Evolutionary conservation across 1,284 basidiomycete species (phyloP).

Genomic region (Neonothopanus nambi): DNA sequence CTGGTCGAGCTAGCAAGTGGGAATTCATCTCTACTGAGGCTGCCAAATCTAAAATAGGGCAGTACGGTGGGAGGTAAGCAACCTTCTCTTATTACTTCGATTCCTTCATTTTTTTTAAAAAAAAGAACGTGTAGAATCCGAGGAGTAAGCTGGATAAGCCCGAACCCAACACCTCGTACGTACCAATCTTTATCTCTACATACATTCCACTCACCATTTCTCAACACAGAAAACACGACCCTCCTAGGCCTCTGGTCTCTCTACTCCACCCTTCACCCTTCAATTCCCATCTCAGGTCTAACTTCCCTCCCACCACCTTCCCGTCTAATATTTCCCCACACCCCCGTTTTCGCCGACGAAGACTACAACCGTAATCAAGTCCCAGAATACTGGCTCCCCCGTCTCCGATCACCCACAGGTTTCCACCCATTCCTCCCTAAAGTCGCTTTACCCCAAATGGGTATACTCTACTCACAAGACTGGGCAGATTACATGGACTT

Average conservation of each 20-base stretch:
- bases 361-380: constrained; percentile 39
- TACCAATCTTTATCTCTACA: constrained; percentile 13
- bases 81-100: background rate
- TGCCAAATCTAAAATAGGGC: constrained; percentile 52
- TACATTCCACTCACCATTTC: constrained; percentile 9
- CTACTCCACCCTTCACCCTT: constrained; percentile 66
- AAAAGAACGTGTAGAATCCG: constrained; percentile 41
- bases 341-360: constrained; percentile 54
- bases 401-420: constrained; percentile 53
- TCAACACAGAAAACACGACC: constrained; percentile 65
- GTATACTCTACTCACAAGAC: constrained; percentile 69
- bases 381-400: constrained; percentile 44
- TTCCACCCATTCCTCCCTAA: constrained; percentile 64
- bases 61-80: constrained; percentile 56
- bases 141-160: constrained; percentile 58
- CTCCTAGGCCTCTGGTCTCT: constrained; percentile 80
- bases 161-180: constrained; percentile 48
- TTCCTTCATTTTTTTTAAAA: background rate
- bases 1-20: constrained; percentile 66
- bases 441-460: constrained; percentile 72
- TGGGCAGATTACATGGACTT: constrained; percentile 75
- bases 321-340: constrained; percentile 72
- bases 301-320: constrained; percentile 63
- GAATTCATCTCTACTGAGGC: constrained; percentile 55
- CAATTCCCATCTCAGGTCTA: constrained; percentile 49